Conservation (phyloP, 192 early-diverging fungal species). For the Rhizophagus sp. region DNA sequence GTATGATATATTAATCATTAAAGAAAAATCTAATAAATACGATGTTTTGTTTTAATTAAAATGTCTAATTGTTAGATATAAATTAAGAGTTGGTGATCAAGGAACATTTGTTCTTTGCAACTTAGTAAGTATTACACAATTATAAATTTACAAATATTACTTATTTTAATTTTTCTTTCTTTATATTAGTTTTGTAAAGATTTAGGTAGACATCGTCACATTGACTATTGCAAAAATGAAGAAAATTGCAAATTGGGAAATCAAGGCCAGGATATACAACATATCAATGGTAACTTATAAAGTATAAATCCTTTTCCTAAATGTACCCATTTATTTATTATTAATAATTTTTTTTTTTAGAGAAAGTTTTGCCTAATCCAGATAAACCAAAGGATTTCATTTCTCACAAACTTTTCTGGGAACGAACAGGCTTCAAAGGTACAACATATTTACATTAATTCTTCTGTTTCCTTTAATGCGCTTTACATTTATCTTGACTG, state of each 20-base stretch:
- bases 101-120: conserved; percentile 29
- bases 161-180: not conserved
- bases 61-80: not conserved
- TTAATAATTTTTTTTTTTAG: not conserved
- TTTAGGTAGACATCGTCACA: conserved; percentile 23
- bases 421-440: conserved; percentile 28
- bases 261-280: not conserved
- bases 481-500: too few relatives aligned
- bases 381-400: conserved; percentile 23
- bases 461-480: too few relatives aligned
- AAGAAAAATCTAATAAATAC: not conserved
- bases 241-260: not conserved
- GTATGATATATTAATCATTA: not conserved
- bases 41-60: not conserved
- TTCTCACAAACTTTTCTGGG: conserved; percentile 28
- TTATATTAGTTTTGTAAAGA: conserved; percentile 8
- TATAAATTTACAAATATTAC: not conserved
- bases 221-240: conserved; percentile 28
- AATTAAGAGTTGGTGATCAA: conserved; percentile 25
- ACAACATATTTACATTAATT: not conserved
- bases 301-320: not conserved
- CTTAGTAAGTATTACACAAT: not conserved
- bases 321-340: not conserved
- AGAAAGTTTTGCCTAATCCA: conserved; percentile 3
- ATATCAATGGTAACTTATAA: conserved; percentile 6